Evolutionary conservation across 23 red algal species (phyloP).

Genomic region (Gracilariopsis chorda): DNA sequence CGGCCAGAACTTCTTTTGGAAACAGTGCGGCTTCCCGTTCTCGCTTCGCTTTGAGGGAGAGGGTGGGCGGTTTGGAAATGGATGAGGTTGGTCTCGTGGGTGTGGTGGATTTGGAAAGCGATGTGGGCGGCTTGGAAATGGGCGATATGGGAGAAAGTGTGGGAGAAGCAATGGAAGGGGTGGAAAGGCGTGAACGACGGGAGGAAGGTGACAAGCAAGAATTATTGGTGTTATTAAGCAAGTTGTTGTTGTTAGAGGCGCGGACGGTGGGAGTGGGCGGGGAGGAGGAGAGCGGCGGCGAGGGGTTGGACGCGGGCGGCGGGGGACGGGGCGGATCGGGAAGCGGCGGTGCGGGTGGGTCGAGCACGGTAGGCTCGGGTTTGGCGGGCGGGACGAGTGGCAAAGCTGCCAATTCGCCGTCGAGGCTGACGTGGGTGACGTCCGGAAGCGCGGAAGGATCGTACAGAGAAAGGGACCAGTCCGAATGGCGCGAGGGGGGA

Average conservation of each 20-base stretch:
- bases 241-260: too few species aligned
- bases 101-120: neutral
- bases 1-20: constrained; percentile 19
- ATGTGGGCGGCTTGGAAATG: neutral
- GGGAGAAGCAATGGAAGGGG: neutral
- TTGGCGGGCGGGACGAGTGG: neutral
- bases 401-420: constrained; percentile 34
- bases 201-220: too few species aligned
- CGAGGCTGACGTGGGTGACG: constrained; percentile 9
- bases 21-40: constrained; percentile 36
- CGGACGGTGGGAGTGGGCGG: too few species aligned
- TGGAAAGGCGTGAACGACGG: too few species aligned
- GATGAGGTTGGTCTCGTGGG: neutral
- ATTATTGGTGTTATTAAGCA: too few species aligned
- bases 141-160: neutral
- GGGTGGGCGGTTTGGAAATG: neutral
- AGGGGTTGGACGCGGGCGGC: neutral
- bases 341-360: neutral
- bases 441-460: neutral
- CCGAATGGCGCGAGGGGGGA: neutral
- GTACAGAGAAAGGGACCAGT: neutral
- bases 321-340: neutral
- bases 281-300: too few species aligned
- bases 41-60: constrained; percentile 38
- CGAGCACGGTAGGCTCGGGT: neutral